These are phyloP conservation scores for Pseudisothecium myosuroides DNA, from an alignment of 225 moss, liverwort and hornwort species.

Conservation along the genomic window DNA sequence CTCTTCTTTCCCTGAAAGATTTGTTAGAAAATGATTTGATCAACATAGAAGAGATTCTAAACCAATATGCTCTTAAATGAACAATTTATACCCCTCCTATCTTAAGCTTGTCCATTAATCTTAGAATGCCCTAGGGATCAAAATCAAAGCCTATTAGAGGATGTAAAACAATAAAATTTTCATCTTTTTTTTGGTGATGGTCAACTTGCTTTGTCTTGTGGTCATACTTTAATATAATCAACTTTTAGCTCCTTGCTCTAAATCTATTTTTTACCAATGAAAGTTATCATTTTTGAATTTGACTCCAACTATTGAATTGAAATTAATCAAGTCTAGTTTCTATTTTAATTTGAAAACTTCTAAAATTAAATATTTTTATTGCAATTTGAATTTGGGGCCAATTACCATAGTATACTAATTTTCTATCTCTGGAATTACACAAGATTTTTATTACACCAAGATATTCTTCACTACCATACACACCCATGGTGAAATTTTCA, in stretches of 20 bases:
- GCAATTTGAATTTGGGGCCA: neutral
- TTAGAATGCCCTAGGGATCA: neutral
- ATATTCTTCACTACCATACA: neutral
- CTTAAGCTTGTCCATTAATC: neutral
- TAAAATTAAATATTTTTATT: neutral
- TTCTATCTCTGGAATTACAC: too few species aligned
- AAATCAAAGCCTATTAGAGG: neutral
- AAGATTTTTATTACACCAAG: fast-evolving
- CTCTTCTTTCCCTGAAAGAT: neutral
- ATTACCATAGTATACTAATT: fast-evolving
- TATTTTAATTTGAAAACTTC: neutral
- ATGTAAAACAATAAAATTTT: neutral
- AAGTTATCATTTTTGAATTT: neutral
- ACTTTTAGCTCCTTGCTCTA: neutral
- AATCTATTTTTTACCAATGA: neutral
- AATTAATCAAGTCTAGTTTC: neutral
- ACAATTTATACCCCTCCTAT: fast-evolving
- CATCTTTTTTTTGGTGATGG: fast-evolving
- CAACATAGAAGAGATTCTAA: fast-evolving
- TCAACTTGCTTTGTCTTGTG: neutral
- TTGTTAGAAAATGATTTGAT: neutral
- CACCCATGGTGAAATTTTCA: neutral
- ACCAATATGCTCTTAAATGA: neutral
- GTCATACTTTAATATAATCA: too few species aligned
- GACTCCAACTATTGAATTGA: neutral